Conservation (phyloP, 495 filamentous ascomycete species). For the Jackrogersella multiformis region DNA sequence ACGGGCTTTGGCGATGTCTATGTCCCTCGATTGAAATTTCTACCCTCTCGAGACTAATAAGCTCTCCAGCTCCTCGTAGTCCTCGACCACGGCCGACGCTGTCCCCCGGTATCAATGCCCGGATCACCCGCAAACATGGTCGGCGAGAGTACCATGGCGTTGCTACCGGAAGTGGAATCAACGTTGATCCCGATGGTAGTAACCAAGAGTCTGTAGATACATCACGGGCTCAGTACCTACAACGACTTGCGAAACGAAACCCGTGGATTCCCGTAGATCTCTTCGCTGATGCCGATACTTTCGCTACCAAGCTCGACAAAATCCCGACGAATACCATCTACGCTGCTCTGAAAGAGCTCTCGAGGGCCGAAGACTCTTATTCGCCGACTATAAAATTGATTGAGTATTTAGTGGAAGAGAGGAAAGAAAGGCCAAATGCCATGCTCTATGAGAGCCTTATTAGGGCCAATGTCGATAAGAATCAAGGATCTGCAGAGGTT, state of each 20-base stretch:
- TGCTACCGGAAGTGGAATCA: background rate
- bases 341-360: conserved; percentile 53
- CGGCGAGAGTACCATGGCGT: conserved; percentile 26
- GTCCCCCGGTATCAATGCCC: background rate
- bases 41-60: conserved; percentile 41
- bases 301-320: conserved; percentile 31
- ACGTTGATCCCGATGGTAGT: too few species aligned
- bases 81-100: conserved; percentile 24
- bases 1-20: conserved; percentile 74
- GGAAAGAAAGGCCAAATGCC: conserved; percentile 69
- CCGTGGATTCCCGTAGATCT: conserved; percentile 41
- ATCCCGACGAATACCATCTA: conserved; percentile 55
- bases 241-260: conserved; percentile 38
- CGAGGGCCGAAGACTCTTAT: conserved; percentile 41
- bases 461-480: conserved; percentile 69
- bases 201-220: conserved; percentile 9
- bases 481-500: conserved; percentile 69
- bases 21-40: conserved; percentile 65
- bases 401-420: conserved; percentile 66
- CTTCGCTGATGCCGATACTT: conserved; percentile 19
- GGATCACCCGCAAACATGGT: conserved; percentile 11
- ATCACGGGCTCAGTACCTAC: conserved; percentile 36
- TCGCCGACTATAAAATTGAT: conserved; percentile 54
- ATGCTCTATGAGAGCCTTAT: conserved; percentile 79
- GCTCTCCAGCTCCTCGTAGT: conserved; percentile 19